A percentile compares a stretch with the other conserved stretches of the same genome.
Conservation (phyloP, 257 asterid species). For the Fraxinus excelsior region DNA sequence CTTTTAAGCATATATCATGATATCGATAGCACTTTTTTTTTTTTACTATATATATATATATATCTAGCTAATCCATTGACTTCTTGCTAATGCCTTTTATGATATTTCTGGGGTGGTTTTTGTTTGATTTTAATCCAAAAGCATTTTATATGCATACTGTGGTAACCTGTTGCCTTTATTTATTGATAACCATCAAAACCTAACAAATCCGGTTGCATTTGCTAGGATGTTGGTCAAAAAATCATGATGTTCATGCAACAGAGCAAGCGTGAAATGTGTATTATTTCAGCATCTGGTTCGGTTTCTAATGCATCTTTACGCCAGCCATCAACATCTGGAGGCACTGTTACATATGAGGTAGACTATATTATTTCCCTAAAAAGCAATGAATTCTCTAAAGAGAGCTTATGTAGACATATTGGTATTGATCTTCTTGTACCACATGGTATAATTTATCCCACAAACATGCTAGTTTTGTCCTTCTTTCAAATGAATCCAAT, state of each 20-base stretch:
- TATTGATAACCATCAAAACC: conserved; percentile 15
- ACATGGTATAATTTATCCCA: not conserved
- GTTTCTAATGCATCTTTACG: conserved; percentile 61
- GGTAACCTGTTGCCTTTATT: not conserved
- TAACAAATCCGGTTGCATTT: conserved; percentile 18
- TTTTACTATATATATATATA: not conserved
- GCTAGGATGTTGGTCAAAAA: conserved; percentile 59
- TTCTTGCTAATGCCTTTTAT: not conserved
- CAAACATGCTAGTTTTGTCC: not conserved
- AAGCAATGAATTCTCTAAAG: not conserved
- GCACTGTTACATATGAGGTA: conserved; percentile 49
- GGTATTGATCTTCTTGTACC: not conserved
- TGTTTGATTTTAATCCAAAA: not conserved
- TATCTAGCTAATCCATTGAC: not conserved
- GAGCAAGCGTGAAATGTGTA: conserved; percentile 54
- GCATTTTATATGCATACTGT: not conserved
- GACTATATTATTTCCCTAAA: not conserved
- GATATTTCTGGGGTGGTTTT: not conserved
- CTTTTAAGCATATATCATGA: not conserved
- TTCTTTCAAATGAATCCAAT: not conserved
- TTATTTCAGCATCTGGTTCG: conserved; percentile 65
- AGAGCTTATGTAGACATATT: not conserved
- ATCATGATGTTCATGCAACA: conserved; percentile 55
- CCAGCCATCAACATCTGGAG: conserved; percentile 69
- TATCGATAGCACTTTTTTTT: not conserved